Base-by-base conservation (phyloP, 2,329 filamentous ascomycete species). In the Thielaviopsis punctulata region DNA sequence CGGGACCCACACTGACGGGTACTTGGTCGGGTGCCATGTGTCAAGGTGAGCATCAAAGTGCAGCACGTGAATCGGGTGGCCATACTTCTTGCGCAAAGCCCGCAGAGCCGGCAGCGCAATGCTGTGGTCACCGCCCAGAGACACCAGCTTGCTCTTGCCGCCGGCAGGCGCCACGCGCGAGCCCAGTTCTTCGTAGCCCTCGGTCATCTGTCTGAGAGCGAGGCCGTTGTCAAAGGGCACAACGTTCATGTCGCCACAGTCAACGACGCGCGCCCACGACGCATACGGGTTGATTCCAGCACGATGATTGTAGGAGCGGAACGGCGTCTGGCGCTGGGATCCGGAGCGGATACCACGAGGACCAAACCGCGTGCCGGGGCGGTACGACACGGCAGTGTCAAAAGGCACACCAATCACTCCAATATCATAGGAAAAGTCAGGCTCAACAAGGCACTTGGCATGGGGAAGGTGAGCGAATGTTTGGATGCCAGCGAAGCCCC, bases 201-300 rank as follows among this genome's bases (percentile, higher is more conserved):
- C 78, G 27, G 77, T 85, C 87, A 95, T 94, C 66, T 95, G 89
- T 45, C 73, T 71, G 51, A 89, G 69, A 0, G 89, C 89, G 15
- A 94, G 71, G 1, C 72, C 78, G 63, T 95, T 95, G 68, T 95
- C 87, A 59, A 93, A 82, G 0, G 88, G 88, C 0, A 83, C 86
- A 58, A 93, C 73, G 24, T 89, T 87, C 52, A 95, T 87, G 63
- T 95, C 89, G 46, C 89, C 89, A 64, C 89, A 95, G 69, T 95
- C 89, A 49, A 90, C 71, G 55, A 95, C 78, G 39, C 70, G 79
- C 1, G 85, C 84, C 83, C 84, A 90, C 52, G 76, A 82, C 41
- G 71, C 70, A 68, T 92, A 95, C 0, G 89, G 87, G 65, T 95
- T 95, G 58, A 95, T 75, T 39, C 74, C 75, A 1, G 86, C 87